A percentile compares a stretch with the other conserved stretches of the same genome.
Conservation (phyloP, 2,329 filamentous ascomycete genomes). For the Claviceps humidiphila region DNA sequence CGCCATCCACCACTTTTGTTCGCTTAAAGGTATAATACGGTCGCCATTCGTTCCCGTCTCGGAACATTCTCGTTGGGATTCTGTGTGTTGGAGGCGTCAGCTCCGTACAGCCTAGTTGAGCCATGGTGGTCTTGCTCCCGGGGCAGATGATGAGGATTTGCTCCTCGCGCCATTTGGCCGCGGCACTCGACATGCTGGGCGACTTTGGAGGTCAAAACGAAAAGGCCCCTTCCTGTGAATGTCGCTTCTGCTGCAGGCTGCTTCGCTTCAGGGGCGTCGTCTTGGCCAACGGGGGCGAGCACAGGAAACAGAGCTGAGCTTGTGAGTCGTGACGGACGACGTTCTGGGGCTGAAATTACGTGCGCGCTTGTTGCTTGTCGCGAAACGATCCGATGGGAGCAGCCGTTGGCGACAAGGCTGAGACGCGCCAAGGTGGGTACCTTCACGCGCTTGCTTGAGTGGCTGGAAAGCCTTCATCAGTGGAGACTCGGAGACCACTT, state of each 20-base stretch:
- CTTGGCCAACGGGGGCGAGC: too few relatives aligned
- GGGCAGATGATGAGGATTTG: slow-evolving; percentile 61
- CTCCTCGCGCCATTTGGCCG: slow-evolving; percentile 50
- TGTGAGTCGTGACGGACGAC: too few relatives aligned
- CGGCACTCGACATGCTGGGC: slow-evolving; percentile 38
- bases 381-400: not conserved
- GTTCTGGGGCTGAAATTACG: too few relatives aligned
- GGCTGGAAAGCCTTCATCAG: not conserved
- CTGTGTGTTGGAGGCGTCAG: slow-evolving; percentile 81
- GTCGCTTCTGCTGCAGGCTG: not conserved
- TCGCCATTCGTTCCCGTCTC: slow-evolving; percentile 62
- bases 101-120: slow-evolving; percentile 80
- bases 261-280: not conserved
- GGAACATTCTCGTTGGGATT: slow-evolving; percentile 89
- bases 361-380: not conserved
- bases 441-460: not conserved
- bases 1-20: slow-evolving; percentile 36
- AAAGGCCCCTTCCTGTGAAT: not conserved
- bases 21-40: slow-evolving; percentile 66
- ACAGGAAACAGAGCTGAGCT: too few relatives aligned
- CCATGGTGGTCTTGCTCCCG: slow-evolving; percentile 80
- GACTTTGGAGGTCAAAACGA: not conserved
- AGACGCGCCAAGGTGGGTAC: not conserved
- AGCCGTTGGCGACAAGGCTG: not conserved
- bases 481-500: too few relatives aligned